A percentile compares a stretch with the other conserved stretches of the same genome.
Conservation (phyloP, 352 stramenopile species). For the Phytophthora idaei region DNA sequence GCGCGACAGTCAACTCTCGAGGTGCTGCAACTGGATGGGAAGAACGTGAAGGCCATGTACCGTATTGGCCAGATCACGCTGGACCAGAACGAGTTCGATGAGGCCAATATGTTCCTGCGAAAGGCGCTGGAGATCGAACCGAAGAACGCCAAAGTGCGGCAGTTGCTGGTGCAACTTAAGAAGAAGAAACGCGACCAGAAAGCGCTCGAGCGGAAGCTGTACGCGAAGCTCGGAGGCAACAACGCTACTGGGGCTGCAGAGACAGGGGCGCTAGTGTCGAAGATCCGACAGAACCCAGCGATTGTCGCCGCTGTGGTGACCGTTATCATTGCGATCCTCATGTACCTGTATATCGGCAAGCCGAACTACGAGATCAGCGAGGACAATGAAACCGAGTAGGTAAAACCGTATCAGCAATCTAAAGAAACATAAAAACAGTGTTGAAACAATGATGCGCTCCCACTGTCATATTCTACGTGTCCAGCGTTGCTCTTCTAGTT, state of each 20-base stretch:
- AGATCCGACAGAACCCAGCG: constrained; percentile 44
- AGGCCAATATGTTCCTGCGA: constrained; percentile 61
- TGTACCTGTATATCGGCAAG: constrained; percentile 68
- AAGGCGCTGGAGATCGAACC: constrained; percentile 72
- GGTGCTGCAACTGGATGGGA: constrained; percentile 73
- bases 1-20: constrained; percentile 78
- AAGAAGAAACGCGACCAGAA: constrained; percentile 72
- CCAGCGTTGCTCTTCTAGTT: constrained; percentile 23
- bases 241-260: constrained; percentile 18
- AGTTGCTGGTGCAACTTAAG: constrained; percentile 68
- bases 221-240: constrained; percentile 59
- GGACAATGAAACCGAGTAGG: constrained; percentile 9
- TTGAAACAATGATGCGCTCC: background rate
- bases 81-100: constrained; percentile 76
- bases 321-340: constrained; percentile 59
- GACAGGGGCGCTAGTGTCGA: constrained; percentile 16
- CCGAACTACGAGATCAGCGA: constrained; percentile 46
- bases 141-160: constrained; percentile 66
- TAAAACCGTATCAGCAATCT: background rate
- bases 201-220: constrained; percentile 66
- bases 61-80: constrained; percentile 71
- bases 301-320: constrained; percentile 51
- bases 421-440: background rate
- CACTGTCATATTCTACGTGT: too few species aligned
- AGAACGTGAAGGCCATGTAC: constrained; percentile 85